Conservation (phyloP, 2,329 filamentous ascomycete species). For the Sarocladium strictum region DNA sequence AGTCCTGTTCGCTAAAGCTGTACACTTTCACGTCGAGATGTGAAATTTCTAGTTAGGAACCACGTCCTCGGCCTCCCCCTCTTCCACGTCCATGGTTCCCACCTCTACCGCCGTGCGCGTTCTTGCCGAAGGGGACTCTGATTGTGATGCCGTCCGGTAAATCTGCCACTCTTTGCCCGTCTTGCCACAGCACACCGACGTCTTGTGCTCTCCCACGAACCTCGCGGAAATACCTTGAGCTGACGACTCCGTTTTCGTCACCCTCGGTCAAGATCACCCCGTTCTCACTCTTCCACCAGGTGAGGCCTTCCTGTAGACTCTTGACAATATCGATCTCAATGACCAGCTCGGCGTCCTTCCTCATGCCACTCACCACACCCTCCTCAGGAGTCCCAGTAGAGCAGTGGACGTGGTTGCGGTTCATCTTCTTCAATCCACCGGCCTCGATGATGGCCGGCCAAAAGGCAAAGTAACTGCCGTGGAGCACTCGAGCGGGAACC, state of each 20-base stretch:
- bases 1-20: neutral
- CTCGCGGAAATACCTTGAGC: constrained; percentile 62
- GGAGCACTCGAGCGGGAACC: constrained; percentile 65
- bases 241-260: constrained; percentile 44
- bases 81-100: constrained; percentile 20
- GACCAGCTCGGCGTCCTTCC: constrained; percentile 68
- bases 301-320: constrained; percentile 56
- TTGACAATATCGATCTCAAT: constrained; percentile 68
- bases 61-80: constrained; percentile 10
- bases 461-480: constrained; percentile 81
- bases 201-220: constrained; percentile 58
- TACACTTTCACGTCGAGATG: no score
- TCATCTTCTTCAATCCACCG: constrained; percentile 78
- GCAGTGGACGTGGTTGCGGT: constrained; percentile 84
- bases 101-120: constrained; percentile 30
- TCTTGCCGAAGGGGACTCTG: constrained; percentile 43
- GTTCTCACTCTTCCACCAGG: constrained; percentile 77
- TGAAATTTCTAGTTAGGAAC: neutral
- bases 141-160: constrained; percentile 55
- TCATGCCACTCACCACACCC: constrained; percentile 72
- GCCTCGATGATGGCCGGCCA: constrained; percentile 70
- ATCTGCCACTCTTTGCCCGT: constrained; percentile 61
- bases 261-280: constrained; percentile 65
- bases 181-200: constrained; percentile 62
- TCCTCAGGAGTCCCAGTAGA: constrained; percentile 62